Conservation (phyloP, 768 basidiomycete species). For the Tremella mesenterica region DNA sequence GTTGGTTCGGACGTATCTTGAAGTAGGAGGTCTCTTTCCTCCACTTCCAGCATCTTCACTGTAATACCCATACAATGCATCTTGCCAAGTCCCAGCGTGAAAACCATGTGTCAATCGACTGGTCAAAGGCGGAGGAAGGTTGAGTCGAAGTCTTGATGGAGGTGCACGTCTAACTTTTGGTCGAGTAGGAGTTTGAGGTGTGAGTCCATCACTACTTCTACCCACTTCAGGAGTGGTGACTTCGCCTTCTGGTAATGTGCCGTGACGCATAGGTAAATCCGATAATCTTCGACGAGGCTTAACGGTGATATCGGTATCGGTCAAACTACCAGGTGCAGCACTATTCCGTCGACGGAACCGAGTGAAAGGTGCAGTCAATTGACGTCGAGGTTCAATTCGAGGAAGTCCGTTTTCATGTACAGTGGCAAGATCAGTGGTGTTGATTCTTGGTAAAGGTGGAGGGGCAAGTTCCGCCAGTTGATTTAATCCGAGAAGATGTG, state of each 20-base stretch:
- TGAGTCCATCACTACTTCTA: background rate
- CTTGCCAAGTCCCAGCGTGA: slow-evolving; percentile 36
- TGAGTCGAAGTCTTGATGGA: slow-evolving; percentile 9
- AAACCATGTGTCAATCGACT: slow-evolving; percentile 25
- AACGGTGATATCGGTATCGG: no score
- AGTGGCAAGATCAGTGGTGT: no score
- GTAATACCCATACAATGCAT: slow-evolving; percentile 31
- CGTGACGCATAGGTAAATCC: no score
- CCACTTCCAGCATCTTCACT: slow-evolving; percentile 5
- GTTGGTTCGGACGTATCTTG: background rate
- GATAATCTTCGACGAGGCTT: no score
- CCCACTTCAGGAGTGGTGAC: background rate
- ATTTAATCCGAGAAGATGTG: no score
- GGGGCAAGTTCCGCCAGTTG: no score
- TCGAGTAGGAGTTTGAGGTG: slow-evolving; percentile 5
- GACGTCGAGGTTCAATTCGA: background rate
- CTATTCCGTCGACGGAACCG: background rate
- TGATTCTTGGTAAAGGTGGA: no score
- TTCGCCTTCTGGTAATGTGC: background rate
- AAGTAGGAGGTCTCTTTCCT: background rate
- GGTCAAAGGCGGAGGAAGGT: slow-evolving; percentile 16
- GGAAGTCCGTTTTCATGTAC: no score
- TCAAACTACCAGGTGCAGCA: background rate
- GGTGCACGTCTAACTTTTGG: slow-evolving; percentile 6
- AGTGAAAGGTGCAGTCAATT: background rate